A percentile compares a stretch with the other conserved stretches of the same genome.
These are phyloP conservation scores for Rosa rugosa DNA, from an alignment of 306 rosid species.

Conservation along the genomic window DNA sequence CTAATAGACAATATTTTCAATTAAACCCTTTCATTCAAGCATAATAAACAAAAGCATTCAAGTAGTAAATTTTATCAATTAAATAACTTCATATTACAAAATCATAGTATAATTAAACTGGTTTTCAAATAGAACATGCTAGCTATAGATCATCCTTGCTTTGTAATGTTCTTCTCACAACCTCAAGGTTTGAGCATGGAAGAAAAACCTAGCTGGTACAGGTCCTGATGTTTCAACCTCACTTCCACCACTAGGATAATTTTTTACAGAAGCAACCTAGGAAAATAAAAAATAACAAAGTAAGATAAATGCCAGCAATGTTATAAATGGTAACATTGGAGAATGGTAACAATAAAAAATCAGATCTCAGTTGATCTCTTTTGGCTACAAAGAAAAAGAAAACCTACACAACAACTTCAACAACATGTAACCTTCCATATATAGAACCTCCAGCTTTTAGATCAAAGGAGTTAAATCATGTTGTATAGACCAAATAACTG, in stretches of 20 bases:
- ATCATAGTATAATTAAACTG: too few species aligned
- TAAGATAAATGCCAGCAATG: not conserved
- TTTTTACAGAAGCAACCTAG: not conserved
- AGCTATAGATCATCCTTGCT: slow-evolving; percentile 9
- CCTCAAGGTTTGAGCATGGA: slow-evolving; percentile 25
- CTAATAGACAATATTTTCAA: too few species aligned
- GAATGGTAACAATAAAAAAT: too few species aligned
- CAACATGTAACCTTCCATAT: not conserved
- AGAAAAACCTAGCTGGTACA: slow-evolving; percentile 6
- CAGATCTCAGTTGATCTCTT: too few species aligned
- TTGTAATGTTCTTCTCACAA: not conserved
- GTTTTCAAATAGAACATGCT: too few species aligned
- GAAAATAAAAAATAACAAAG: not conserved
- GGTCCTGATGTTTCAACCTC: not conserved
- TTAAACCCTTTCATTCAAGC: too few species aligned
- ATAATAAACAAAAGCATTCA: too few species aligned
- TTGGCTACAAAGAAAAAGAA: too few species aligned
- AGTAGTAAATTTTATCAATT: too few species aligned
- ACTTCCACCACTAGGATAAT: not conserved
- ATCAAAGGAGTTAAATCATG: not conserved
- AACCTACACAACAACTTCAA: not conserved
- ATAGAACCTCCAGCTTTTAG: not conserved
- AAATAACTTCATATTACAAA: too few species aligned
- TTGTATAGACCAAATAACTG: too few species aligned
- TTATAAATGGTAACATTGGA: not conserved